Evolutionary conservation across 1,284 basidiomycete genomes (phyloP), one percentile per base, ranked within the genome.

Genomic region (Ganoderma resinaceum): DNA sequence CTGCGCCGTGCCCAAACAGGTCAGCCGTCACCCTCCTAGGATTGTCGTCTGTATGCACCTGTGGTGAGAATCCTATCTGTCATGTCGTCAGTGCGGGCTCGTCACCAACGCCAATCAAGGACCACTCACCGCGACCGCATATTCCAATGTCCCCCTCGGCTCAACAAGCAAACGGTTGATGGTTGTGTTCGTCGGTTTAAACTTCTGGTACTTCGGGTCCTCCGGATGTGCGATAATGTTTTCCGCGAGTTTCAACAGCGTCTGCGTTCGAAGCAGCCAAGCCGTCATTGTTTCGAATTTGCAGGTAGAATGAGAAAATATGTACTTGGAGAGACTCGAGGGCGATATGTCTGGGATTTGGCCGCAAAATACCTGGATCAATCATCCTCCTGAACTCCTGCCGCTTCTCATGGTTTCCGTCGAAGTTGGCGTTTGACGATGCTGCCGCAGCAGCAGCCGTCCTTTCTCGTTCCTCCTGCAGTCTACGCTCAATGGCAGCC

Each of bases 311-410:
- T 16, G 52, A 11, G 46, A 58, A 40, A 33, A 67, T 71, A 76
- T 76, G 73, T 84, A 89, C 93, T 84, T 88, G 87, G 73, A 94
- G 80, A 64, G 91, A 85, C 68, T 86, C 82, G 71, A 86, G 75
- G 1, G 89, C 89, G 63, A 86, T 81, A 65, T 86, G 85, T 70
- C 85, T 85, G n/a, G 89, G 78, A 76, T 94, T 93, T 4, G 88
- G 90, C 5, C 92, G 84, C 63, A 87, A 76, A 73, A 95, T 94
- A n/a, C 91, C 92, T 52, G 91, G 92, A 75, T 90, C 90, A 69
- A 94, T 85, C 67, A 94, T 82, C 59, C 93, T 83, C 63, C 93
- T 85, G 76, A 94, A 93, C 68, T 82, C 81, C 75, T 91, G 92
- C 58, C 90, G 86, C 67, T 84, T 84, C 68, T 91, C 90, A 74